Evolutionary conservation across 202 grass and related monocot genomes (phyloP), one percentile per base, ranked within the genome.

Genomic region (Panicum virgatum): DNA sequence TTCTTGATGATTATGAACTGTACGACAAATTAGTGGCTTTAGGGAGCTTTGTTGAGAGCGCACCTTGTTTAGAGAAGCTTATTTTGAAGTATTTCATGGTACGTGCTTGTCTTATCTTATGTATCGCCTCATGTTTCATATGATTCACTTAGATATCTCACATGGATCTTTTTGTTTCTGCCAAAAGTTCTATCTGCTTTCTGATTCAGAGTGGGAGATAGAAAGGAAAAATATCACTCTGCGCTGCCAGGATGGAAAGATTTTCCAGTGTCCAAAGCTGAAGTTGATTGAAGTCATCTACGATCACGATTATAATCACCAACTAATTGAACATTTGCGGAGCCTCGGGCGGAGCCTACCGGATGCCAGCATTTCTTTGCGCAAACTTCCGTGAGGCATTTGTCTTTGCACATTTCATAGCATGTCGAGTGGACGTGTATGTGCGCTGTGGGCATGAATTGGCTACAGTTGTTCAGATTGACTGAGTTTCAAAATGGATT

Each of bases 1-100:
- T 86, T 34, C 47, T 14, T 80, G 19, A 58, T 39, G 50, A 58
- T 15, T 37, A 14, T 74, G 38, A 80, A 16, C 27, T 75, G 12
- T 3, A 20, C 0, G 29, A 48, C 14, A 86, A 80, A 58, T 27
- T 86, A 50, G 60, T 80, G 14, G 69, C 37, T 56, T 20, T 86
- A 57, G 20, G 76, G 38, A 80, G 26, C 14, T 80, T 80, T 74
- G 38, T 85, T 44, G 18, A 72, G 36, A 85, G 52, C 19, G 56
- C 83, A 37, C 57, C 66, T 73, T 72, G 25, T 45, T 57, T 85
- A 47, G 76, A 73, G 58, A 79, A 79, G 66, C 66, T 85, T 72
- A 79, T 25, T 53, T 4, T 85, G 23, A 0, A 23, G 0, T 43
- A 20, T 10, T 54, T 56, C 57, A 85, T 70, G 82, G 82, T 84